Evolutionary conservation across 225 moss, liverwort and hornwort genomes (phyloP).

Genomic region (Anthoceros angustus): DNA sequence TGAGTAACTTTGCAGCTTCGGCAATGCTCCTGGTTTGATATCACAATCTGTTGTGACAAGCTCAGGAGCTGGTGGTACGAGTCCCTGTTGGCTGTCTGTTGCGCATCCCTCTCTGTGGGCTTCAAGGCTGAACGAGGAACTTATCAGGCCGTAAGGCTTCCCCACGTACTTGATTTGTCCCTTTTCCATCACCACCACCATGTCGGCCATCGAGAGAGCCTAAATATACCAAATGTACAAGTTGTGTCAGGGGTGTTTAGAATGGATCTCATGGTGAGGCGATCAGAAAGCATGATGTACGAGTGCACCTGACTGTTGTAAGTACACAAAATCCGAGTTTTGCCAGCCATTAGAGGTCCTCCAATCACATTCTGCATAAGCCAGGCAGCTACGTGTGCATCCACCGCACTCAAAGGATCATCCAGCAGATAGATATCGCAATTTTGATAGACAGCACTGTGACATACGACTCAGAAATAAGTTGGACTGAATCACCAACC

Average conservation of each 20-base stretch:
- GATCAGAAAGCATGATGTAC: not conserved
- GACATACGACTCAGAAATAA: not conserved
- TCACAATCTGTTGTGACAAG: no score
- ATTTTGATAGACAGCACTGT: constrained; percentile 90
- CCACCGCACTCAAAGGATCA: constrained; percentile 91
- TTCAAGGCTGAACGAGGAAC: constrained; percentile 10
- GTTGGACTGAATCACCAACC: not conserved
- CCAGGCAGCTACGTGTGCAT: constrained; percentile 90
- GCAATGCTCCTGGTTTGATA: no score
- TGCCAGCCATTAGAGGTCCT: constrained; percentile 41
- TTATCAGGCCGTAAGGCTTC: constrained; percentile 26
- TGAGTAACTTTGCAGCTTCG: no score
- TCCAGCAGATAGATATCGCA: constrained; percentile 78
- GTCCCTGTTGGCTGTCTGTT: no score
- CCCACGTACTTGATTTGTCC: constrained; percentile 47
- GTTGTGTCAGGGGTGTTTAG: not conserved
- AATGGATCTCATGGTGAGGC: not conserved
- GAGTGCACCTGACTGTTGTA: constrained; percentile 64
- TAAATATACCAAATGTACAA: constrained; percentile 13
- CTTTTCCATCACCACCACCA: constrained; percentile 56
- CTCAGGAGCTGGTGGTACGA: no score
- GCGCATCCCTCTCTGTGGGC: no score
- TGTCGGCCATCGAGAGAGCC: constrained; percentile 60
- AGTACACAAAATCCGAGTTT: constrained; percentile 77
- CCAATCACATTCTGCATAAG: constrained; percentile 58